Conservation (phyloP, 2,329 filamentous ascomycete species). For the Zalaria obscura region DNA sequence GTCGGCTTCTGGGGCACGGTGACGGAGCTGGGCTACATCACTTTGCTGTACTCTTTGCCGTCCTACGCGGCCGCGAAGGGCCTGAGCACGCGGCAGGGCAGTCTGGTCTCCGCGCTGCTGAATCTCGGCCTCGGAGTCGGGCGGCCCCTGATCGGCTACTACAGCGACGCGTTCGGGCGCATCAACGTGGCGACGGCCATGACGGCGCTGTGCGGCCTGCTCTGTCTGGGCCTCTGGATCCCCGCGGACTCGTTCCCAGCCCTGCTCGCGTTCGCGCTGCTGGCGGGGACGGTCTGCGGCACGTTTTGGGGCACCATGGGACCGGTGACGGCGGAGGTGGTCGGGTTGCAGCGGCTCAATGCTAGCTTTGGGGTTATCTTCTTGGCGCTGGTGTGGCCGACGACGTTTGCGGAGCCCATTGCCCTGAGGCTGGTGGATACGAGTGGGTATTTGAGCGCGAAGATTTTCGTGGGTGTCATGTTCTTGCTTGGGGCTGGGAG, state of each 20-base stretch:
- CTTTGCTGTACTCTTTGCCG: constrained; percentile 12
- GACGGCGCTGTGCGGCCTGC: constrained; percentile 11
- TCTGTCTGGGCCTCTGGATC: constrained; percentile 12
- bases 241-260: constrained; percentile 10
- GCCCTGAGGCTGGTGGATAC: constrained; percentile 11
- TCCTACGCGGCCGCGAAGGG: constrained; percentile 12
- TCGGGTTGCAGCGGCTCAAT: constrained; percentile 12
- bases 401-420: constrained; percentile 13
- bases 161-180: constrained; percentile 10
- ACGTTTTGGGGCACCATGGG: constrained; percentile 14
- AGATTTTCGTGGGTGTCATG: constrained; percentile 33
- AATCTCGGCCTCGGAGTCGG: constrained; percentile 14
- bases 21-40: constrained; percentile 12
- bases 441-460: constrained; percentile 35
- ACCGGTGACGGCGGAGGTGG: constrained; percentile 14
- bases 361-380: constrained; percentile 13
- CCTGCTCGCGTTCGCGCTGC: constrained; percentile 11
- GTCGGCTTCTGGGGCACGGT: constrained; percentile 11
- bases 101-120: constrained; percentile 11
- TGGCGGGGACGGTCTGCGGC: constrained; percentile 9
- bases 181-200: constrained; percentile 12
- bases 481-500: background rate
- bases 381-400: constrained; percentile 11
- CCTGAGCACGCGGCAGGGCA: constrained; percentile 9
- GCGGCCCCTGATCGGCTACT: constrained; percentile 10